Base-by-base conservation (phyloP, 306 rosid species). In the Vigna unguiculata region DNA sequence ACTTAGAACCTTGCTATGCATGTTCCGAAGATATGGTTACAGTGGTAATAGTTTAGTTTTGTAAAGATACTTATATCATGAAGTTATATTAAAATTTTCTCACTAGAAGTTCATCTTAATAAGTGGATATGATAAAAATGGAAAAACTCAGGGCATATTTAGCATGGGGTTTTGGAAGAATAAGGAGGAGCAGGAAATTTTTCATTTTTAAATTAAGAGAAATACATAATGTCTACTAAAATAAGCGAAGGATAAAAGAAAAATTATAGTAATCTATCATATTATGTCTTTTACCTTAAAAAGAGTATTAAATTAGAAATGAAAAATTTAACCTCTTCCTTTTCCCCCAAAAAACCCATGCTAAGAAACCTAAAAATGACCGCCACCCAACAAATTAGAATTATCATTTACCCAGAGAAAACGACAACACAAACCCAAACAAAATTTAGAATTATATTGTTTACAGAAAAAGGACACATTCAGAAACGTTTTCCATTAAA, bases 1-100 rank as follows among this genome's bases (percentile, higher is more conserved):
- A 74, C 62, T 86, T 61, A 80, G 73, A 80, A 28, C 75, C 73
- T 72, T 55, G 43, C 9, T 34, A 61, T 45, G 22, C 65, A 62
- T 66, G 69, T 60, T 80, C 63, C 54, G 51, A 43, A 51, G 53
- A 69, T 34, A 69, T 58, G 32, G 51, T 64, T 62, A 58, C 49
- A 63, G 47, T 25, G 60, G 64, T 34, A 54, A 41, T 48, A 24
- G 13, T 58, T 63, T 69, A 53, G 47, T 63, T 58, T 45, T 45
- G 55, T 13, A 63, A 47, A 48, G 21, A 75, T 15, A 55, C 51
- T 48, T 64, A 61, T 15, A 55, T 59, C 45, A 17, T 16, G 22
- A 82, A 62, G 28, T 65, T 74, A 54, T 54, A 55, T 63, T 54
- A 69, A 78, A 66, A 30, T 78, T 69, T 40, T 38, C 55, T 19